Conservation (phyloP, 2,329 filamentous ascomycete genomes). For the Alternaria sp. region DNA sequence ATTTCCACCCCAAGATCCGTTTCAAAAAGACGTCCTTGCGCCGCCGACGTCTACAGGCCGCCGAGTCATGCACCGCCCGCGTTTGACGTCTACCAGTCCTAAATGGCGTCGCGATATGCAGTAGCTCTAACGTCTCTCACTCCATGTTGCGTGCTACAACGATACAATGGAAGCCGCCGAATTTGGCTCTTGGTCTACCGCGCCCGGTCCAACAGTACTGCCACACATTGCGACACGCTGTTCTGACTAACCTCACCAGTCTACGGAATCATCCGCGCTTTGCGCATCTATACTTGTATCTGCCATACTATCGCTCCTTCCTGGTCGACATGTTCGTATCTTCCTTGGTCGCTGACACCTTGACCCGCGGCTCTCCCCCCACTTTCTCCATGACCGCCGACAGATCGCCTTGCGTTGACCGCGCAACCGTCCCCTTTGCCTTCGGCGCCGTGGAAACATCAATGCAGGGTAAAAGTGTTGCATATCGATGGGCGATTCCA, state of each 20-base stretch:
- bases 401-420: not conserved
- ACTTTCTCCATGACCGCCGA: not conserved
- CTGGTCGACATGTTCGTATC: not conserved
- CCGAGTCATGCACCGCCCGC: conserved; percentile 19
- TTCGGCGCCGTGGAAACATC: not conserved
- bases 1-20: conserved; percentile 3
- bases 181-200: not conserved
- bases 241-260: not conserved
- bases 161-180: not conserved
- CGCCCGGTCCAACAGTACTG: not conserved
- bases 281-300: not conserved
- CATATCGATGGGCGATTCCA: not conserved
- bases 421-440: not conserved
- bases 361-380: not conserved
- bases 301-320: not conserved
- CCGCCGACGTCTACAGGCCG: not conserved
- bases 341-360: not conserved
- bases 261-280: not conserved
- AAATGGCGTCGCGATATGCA: conserved; percentile 3
- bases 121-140: conserved; percentile 1
- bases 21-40: conserved; percentile 13
- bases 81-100: conserved; percentile 15
- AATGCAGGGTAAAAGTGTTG: not conserved
- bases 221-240: not conserved
- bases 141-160: not conserved